Conservation (phyloP, 2,329 filamentous ascomycete genomes). For the Biscogniauxia mediterranea region DNA sequence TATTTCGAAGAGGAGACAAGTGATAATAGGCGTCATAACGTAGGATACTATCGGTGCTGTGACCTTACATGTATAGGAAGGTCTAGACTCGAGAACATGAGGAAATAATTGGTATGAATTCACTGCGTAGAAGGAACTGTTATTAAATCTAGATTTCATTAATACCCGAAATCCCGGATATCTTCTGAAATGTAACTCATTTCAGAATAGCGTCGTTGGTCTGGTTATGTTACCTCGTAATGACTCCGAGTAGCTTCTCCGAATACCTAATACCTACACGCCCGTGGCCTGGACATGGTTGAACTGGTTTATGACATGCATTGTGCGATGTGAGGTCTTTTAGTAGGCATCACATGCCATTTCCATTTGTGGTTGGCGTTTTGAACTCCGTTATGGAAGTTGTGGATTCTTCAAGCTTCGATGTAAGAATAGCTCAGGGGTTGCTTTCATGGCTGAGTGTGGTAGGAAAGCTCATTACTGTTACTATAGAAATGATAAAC, state of each 20-base stretch:
- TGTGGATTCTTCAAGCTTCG: too few species aligned
- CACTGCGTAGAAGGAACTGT: background rate
- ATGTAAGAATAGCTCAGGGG: too few species aligned
- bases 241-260: background rate
- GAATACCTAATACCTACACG: background rate
- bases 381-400: too few species aligned
- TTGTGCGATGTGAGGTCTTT: background rate
- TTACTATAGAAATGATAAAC: too few species aligned
- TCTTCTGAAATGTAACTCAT: background rate
- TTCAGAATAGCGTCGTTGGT: background rate
- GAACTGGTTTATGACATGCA: background rate
- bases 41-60: too few species aligned
- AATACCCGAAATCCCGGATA: background rate
- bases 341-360: background rate
- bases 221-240: background rate
- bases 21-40: background rate
- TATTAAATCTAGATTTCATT: background rate
- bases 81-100: background rate
- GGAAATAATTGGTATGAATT: background rate
- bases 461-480: too few species aligned
- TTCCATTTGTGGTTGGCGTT: too few species aligned
- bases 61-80: background rate
- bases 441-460: too few species aligned
- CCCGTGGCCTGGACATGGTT: background rate
- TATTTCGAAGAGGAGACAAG: background rate